Base-by-base conservation (phyloP, 352 stramenopile species). In the Globisporangium nagaii region DNA sequence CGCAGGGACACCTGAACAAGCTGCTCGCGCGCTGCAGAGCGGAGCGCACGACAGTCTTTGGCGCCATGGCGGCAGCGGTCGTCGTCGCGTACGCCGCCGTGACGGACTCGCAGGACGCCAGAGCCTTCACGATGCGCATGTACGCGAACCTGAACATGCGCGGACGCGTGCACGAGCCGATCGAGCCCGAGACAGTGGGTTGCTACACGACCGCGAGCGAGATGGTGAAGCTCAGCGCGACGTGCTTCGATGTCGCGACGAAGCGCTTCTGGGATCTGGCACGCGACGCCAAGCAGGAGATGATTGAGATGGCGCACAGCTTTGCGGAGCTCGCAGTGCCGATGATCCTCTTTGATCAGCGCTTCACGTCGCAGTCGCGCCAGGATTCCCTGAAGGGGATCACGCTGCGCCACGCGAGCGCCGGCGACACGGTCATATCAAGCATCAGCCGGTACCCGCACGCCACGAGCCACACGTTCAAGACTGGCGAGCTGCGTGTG, bases 31-130 rank as follows among this genome's bases (percentile, higher is more conserved):
- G 52, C 3, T 75, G 64, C 45, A 57, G 56, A 27, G 39, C 58
- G 9, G 61, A 76, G 30, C 20, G 49, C 11, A 60, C 63, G 36
- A 72, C 70, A 6, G 67, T 75, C 43, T 61, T 57, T 27, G 66
- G 63, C 3, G 66, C 64, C 4, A 25, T 74, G 19, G 56, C 46
- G 2, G 66, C 64, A 15, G 55, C 64, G n/a, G 0, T 67, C 3
- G 42, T 75, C 30, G 42, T 73, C 13, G 58, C 44, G 8, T 69
- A 67, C 41, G 62, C 63, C 12, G 24, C 4, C 0, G 41, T 36
- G 49, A 12, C 41, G 35, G n/a, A 55, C 45, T 3, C 52, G 65
- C 1, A 56, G 11, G 32, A n/a, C 1, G 12, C 15, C 1, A 37
- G n/a, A n/a, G 0, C 32, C 4, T 37, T 37, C 32, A 37, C 15